Base-by-base conservation (phyloP, 2,329 filamentous ascomycete species). In the Colletotrichum incanum region DNA sequence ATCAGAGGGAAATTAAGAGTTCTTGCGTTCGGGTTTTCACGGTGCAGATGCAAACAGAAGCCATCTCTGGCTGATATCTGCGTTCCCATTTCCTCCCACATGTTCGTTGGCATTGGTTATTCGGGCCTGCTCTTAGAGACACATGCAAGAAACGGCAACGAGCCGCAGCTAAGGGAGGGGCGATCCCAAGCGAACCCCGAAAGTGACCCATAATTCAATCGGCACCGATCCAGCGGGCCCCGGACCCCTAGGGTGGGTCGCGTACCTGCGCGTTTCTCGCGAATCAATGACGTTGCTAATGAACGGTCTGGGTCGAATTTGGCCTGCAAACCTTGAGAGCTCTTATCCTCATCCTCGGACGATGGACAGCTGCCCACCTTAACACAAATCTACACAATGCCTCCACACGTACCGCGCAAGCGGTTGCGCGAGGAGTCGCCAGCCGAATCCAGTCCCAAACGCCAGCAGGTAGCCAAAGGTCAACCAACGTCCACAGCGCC, bases 351-450 rank as follows among this genome's bases (percentile, higher is more conserved):
- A 60, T 62, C 23, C 50, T 37, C 14, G 41, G 41, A 73, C 18
- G 43, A 73, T 55, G 52, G 23, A 2, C 39, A 55, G 23, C 45
- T 23, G 37, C 14, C 14, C 8, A 26, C 52, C 54, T 47, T 60
- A 47, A 43, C 67, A 60, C 34, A 47, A 54, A 59, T 31, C 34
- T 47, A 61, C 65, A 80, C 60, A 50, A 94, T 94, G 92, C 91
- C 93, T 77, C 92, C 93, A 31, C 84, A 89, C 75, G 86, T 93
- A 20, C 86, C 91, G 60, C 90, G 91, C 76, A 95, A 94, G 82
- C 88, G 91, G 73, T 77, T 90, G 75, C 88, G 87, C 72, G 39
- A 79, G 60, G 77, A 83, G 74, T 74, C 73, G n/a, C 70, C 78
- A 28, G 76, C 73, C 55, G 73, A 75, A 74, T 72, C 74, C 39